A percentile compares a stretch with the other conserved stretches of the same genome.
These are phyloP conservation scores for Cordia subcordata DNA, from an alignment of 257 asterid genomes.

Conservation along the genomic window DNA sequence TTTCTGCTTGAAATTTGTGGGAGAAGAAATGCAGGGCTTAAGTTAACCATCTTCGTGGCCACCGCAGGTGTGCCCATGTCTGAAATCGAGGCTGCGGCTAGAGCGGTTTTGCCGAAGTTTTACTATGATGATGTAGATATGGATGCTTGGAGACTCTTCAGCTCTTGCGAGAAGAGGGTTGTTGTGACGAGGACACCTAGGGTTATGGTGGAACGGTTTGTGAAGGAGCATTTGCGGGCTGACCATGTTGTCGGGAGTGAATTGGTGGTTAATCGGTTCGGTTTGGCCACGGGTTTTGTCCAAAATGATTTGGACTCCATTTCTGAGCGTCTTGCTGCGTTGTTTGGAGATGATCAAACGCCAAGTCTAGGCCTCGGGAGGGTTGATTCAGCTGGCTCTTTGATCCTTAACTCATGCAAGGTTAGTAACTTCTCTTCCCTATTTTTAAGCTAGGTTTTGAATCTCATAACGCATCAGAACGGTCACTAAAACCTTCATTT, in stretches of 20 bases:
- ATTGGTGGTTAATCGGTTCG: constrained; percentile 47
- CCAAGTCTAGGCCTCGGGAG: constrained; percentile 60
- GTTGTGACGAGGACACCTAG: constrained; percentile 73
- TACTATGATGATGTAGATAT: constrained; percentile 55
- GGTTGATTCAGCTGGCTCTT: constrained; percentile 17
- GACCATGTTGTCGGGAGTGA: constrained; percentile 61
- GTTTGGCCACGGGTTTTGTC: constrained; percentile 59
- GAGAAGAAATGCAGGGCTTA: constrained; percentile 43
- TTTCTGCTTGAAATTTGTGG: constrained; percentile 48
- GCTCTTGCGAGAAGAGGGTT: constrained; percentile 35
- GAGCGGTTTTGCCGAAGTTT: constrained; percentile 84
- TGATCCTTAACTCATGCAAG: constrained; percentile 49
- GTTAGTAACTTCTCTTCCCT: constrained; percentile 24
- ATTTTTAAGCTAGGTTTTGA: too few species aligned
- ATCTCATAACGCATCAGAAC: too few species aligned
- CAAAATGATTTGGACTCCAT: constrained; percentile 31
- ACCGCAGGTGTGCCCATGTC: constrained; percentile 43
- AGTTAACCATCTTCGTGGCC: constrained; percentile 56
- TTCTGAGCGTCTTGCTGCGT: constrained; percentile 18
- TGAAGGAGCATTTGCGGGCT: constrained; percentile 61
- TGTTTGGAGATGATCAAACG: constrained; percentile 33
- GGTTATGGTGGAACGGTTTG: constrained; percentile 79
- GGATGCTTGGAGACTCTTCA: constrained; percentile 62
- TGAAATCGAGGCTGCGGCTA: constrained; percentile 61
- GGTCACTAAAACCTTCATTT: too few species aligned